phyloP scores from a whole-genome alignment of 352 stramenopile species.

The Phytophthora quininea region DNA sequence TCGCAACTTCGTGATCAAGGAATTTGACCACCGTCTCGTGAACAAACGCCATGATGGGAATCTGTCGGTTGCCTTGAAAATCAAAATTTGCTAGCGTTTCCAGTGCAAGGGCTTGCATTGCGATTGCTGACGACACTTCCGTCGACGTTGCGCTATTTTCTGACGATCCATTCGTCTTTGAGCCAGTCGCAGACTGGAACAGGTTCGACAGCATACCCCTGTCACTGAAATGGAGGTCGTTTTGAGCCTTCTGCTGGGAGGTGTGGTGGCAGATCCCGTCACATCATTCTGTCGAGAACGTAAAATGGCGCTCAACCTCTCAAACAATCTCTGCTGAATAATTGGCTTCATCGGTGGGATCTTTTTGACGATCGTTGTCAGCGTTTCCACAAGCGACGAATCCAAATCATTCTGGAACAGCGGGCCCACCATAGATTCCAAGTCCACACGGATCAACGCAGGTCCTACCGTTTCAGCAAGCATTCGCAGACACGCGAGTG shows the following conservation, averaged over 20 bases:
- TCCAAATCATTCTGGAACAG: conserved; percentile 89
- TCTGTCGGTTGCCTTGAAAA: conserved; percentile 84
- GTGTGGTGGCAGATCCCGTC: conserved; percentile 49
- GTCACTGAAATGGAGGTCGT: conserved; percentile 79
- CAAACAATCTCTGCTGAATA: conserved; percentile 87
- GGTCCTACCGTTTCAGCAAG: conserved; percentile 77
- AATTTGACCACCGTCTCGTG: conserved; percentile 90
- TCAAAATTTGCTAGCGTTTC: conserved; percentile 89
- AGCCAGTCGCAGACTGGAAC: conserved; percentile 58
- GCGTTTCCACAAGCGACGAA: conserved; percentile 77
- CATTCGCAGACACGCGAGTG: conserved; percentile 83
- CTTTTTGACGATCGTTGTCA: conserved; percentile 87
- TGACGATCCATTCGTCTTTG: conserved; percentile 50
- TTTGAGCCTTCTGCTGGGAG: conserved; percentile 67
- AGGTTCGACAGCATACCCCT: conserved; percentile 75
- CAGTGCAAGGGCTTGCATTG: conserved; percentile 84
- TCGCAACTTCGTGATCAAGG: conserved; percentile 83
- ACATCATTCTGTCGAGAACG: conserved; percentile 60
- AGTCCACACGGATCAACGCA: conserved; percentile 77
- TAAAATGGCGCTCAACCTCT: conserved; percentile 78
- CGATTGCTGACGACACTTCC: conserved; percentile 57
- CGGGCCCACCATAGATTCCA: conserved; percentile 79
- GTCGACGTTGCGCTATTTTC: conserved; percentile 46
- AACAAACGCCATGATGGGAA: conserved; percentile 90
- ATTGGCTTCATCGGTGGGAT: conserved; percentile 77